Conservation (phyloP, 495 filamentous ascomycete genomes). For the Trichoderma erinaceum region DNA sequence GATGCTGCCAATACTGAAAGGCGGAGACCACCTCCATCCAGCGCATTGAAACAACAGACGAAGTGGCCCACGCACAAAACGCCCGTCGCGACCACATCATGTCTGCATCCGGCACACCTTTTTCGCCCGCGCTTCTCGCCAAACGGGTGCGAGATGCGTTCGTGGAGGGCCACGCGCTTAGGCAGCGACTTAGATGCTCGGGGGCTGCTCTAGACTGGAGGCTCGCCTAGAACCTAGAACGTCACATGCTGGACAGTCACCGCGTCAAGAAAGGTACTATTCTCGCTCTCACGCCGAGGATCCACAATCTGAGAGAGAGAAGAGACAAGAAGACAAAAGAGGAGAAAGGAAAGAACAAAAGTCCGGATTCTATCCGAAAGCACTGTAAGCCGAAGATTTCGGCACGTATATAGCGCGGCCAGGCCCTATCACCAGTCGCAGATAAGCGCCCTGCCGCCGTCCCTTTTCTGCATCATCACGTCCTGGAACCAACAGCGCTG, state of each 20-base stretch:
- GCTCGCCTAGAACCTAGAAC: no score
- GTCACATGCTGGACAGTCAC: no score
- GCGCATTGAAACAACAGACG: background rate
- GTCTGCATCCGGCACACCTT: background rate
- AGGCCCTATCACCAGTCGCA: constrained; percentile 6
- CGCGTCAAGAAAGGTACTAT: no score
- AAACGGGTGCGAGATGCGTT: background rate
- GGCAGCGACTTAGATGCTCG: background rate
- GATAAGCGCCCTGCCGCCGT: background rate
- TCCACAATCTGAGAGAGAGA: no score
- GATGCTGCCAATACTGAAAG: no score
- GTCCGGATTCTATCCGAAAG: no score
- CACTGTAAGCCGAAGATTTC: no score
- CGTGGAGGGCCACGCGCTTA: constrained; percentile 3
- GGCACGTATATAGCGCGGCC: background rate
- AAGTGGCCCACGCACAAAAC: background rate
- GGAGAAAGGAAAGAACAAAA: no score
- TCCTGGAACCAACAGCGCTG: background rate
- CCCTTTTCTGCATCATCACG: background rate
- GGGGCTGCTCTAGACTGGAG: background rate
- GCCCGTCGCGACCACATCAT: background rate
- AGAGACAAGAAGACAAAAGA: no score
- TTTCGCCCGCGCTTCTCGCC: background rate
- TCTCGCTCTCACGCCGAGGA: no score
- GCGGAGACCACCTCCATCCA: no score